A percentile compares a stretch with the other conserved stretches of the same genome.
phyloP scores from a whole-genome alignment of 192 early-diverging fungal genomes.

The Coemansia sp. region DNA sequence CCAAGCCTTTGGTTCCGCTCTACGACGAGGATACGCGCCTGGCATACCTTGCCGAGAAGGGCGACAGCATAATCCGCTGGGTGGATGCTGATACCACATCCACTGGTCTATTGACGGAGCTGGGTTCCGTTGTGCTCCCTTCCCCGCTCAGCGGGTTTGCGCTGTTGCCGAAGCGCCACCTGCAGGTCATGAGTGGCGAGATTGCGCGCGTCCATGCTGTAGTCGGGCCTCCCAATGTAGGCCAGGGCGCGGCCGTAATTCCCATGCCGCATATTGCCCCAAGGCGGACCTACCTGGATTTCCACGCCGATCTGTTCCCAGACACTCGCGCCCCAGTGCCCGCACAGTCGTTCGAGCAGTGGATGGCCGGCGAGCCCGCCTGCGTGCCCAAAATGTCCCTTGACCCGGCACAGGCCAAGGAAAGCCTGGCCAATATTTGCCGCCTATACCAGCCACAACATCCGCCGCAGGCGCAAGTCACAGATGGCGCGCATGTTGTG shows the following conservation, averaged over 20 bases:
- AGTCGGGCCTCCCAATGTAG: slow-evolving; percentile 20
- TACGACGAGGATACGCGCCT: slow-evolving; percentile 79
- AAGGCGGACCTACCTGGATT: slow-evolving; percentile 67
- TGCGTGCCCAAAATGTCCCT: slow-evolving; percentile 23
- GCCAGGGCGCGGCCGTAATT: slow-evolving; percentile 55
- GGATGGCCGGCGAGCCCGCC: slow-evolving; percentile 52
- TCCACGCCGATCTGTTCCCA: slow-evolving; percentile 81
- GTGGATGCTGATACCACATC: slow-evolving; percentile 53
- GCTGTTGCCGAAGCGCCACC: slow-evolving; percentile 60
- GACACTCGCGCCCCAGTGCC: slow-evolving; percentile 61
- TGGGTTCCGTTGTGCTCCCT: slow-evolving; percentile 26
- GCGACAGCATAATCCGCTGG: slow-evolving; percentile 66
- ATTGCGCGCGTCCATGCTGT: slow-evolving; percentile 54
- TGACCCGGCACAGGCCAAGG: slow-evolving; percentile 17
- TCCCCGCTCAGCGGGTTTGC: slow-evolving; percentile 51
- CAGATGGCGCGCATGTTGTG: too few relatives aligned
- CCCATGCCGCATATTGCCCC: slow-evolving; percentile 67
- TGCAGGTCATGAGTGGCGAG: slow-evolving; percentile 72
- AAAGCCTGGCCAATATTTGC: slow-evolving; percentile 17
- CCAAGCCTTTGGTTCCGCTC: slow-evolving; percentile 64
- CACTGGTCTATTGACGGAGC: slow-evolving; percentile 19
- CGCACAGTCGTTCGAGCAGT: slow-evolving; percentile 54
- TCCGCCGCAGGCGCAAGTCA: neutral
- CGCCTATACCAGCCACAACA: neutral
- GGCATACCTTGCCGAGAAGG: slow-evolving; percentile 64